Evolutionary conservation across 2,329 filamentous ascomycete genomes (phyloP).

Genomic region (Ilyonectria destructans): DNA sequence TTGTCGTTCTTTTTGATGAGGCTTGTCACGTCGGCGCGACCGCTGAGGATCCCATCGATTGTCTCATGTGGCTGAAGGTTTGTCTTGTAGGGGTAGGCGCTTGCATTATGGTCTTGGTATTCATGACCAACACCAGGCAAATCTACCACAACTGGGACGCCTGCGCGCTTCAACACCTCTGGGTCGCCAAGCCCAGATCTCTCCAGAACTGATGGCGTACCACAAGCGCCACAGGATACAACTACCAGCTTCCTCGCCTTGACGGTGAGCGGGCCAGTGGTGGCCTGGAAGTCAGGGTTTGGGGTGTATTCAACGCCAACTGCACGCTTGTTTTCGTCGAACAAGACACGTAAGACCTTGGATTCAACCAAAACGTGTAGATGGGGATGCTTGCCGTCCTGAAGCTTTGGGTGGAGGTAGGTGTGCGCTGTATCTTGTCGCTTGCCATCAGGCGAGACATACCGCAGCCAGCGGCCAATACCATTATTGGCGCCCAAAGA

Average conservation of each 20-base stretch:
- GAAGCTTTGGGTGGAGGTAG: slow-evolving; percentile 59
- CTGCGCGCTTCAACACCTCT: slow-evolving; percentile 63
- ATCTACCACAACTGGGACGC: slow-evolving; percentile 63
- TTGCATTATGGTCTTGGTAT: slow-evolving; percentile 71
- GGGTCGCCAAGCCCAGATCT: slow-evolving; percentile 74
- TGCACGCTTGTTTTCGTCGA: slow-evolving; percentile 67
- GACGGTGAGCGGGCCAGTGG: slow-evolving; percentile 33
- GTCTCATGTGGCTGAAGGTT: slow-evolving; percentile 53
- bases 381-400: slow-evolving; percentile 64
- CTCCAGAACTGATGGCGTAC: slow-evolving; percentile 72
- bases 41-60: slow-evolving; percentile 68
- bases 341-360: slow-evolving; percentile 70
- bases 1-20: slow-evolving; percentile 65
- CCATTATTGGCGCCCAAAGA: slow-evolving; percentile 60
- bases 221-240: slow-evolving; percentile 63
- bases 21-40: slow-evolving; percentile 62
- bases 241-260: slow-evolving; percentile 52
- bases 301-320: slow-evolving; percentile 73
- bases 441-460: slow-evolving; percentile 64
- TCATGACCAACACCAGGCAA: slow-evolving; percentile 69
- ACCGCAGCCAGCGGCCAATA: slow-evolving; percentile 54
- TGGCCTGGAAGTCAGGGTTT: slow-evolving; percentile 51
- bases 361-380: slow-evolving; percentile 73
- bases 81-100: slow-evolving; percentile 66
- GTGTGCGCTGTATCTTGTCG: slow-evolving; percentile 72